These are phyloP conservation scores for Aspergillus hancockii DNA, from an alignment of 495 filamentous ascomycete species.

Conservation along the genomic window DNA sequence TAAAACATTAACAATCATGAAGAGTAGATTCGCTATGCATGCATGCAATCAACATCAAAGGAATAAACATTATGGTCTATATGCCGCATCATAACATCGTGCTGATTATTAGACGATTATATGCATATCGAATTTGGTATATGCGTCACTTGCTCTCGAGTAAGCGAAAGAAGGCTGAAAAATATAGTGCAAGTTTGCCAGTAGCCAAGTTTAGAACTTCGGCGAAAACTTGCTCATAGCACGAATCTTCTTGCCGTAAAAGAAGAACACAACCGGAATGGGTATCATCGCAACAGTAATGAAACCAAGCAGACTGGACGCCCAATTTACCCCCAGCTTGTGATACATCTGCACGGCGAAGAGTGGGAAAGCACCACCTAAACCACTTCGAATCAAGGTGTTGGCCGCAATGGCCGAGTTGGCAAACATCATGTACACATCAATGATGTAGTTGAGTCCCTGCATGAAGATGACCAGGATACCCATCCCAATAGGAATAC, in stretches of 20 bases:
- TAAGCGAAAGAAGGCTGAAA: constrained; percentile 4
- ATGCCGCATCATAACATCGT: not conserved
- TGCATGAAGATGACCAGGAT: constrained; percentile 60
- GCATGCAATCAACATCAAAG: not conserved
- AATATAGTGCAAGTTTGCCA: not conserved
- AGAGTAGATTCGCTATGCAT: not conserved
- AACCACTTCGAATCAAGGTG: constrained; percentile 61
- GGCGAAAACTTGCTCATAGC: constrained; percentile 49
- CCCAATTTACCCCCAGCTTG: constrained; percentile 63
- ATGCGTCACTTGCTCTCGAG: not conserved
- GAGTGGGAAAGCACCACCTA: constrained; percentile 68
- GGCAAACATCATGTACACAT: constrained; percentile 60
- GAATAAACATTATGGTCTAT: not conserved
- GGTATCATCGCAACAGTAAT: constrained; percentile 65
- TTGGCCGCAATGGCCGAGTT: constrained; percentile 68
- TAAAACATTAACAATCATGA: not conserved
- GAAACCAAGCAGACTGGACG: constrained; percentile 65
- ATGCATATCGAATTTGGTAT: not conserved
- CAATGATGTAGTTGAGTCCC: constrained; percentile 64
- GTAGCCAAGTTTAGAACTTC: constrained; percentile 30
- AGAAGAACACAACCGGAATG: constrained; percentile 69
- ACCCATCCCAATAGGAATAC: constrained; percentile 53
- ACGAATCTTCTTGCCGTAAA: constrained; percentile 67
- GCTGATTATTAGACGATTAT: not conserved
- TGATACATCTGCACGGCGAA: constrained; percentile 64